Conservation (phyloP, 768 basidiomycete genomes). For the Scleroderma citrinum region DNA sequence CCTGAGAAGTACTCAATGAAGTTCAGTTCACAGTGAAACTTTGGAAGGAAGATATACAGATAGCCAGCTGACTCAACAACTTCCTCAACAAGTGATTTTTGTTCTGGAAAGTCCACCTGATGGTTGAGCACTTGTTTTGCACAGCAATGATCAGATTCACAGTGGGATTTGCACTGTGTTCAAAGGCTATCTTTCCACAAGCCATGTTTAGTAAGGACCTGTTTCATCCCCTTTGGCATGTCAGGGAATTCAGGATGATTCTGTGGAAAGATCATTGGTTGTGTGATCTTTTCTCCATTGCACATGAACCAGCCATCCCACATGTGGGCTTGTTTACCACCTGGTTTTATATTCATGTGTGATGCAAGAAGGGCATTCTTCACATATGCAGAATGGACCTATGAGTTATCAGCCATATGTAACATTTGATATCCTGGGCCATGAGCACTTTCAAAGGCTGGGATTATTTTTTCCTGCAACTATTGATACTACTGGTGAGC, state of each 20-base stretch:
- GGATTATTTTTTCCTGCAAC: constrained; percentile 4
- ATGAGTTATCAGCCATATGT: constrained; percentile 16
- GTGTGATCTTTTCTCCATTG: constrained; percentile 17
- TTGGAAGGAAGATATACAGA: constrained; percentile 26
- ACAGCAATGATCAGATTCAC: constrained; percentile 22
- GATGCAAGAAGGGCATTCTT: constrained; percentile 13
- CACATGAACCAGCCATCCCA: constrained; percentile 30
- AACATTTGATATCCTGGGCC: constrained; percentile 15
- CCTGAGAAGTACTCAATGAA: constrained; percentile 25
- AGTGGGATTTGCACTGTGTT: constrained; percentile 1
- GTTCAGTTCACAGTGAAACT: constrained; percentile 23
- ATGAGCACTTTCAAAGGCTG: constrained; percentile 9
- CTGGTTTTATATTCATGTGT: constrained; percentile 18
- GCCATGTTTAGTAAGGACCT: constrained; percentile 23
- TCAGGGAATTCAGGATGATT: constrained; percentile 27
- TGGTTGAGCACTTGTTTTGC: constrained; percentile 17
- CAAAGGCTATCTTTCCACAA: constrained; percentile 12
- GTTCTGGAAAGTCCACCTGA: constrained; percentile 22
- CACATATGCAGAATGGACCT: constrained; percentile 22
- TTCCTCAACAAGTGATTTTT: constrained; percentile 8
- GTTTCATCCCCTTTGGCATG: constrained; percentile 29
- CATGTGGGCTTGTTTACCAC: constrained; percentile 7
- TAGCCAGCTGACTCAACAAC: constrained; percentile 22
- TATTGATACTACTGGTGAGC: neutral
- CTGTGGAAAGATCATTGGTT: constrained; percentile 29